Conservation (phyloP, 2,329 filamentous ascomycete species). For the Paracamarosporium sp. region DNA sequence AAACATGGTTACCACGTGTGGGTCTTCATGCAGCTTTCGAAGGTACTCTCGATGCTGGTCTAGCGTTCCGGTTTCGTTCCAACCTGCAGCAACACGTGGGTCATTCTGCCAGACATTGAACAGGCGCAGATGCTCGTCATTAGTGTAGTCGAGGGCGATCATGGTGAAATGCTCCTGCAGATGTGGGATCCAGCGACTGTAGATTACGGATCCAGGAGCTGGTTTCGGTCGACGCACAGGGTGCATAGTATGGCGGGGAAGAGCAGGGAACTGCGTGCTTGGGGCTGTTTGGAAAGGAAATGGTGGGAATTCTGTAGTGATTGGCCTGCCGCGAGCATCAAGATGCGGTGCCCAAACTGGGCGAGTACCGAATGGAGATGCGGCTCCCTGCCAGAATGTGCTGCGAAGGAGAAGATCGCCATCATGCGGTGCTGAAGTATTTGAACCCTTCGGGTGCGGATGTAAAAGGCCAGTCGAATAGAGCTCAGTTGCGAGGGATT, state of each 20-base stretch:
- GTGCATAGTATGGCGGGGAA: slow-evolving; percentile 68
- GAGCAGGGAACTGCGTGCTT: slow-evolving; percentile 55
- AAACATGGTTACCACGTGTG: slow-evolving; percentile 73
- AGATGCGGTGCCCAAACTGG: slow-evolving; percentile 48
- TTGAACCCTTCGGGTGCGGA: slow-evolving; percentile 48
- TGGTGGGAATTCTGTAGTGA: slow-evolving; percentile 49
- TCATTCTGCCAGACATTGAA: slow-evolving; percentile 88
- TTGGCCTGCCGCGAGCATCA: slow-evolving; percentile 43
- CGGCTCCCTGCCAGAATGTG: slow-evolving; percentile 55
- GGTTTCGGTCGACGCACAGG: slow-evolving; percentile 77
- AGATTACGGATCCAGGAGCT: slow-evolving; percentile 71
- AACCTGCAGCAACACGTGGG: slow-evolving; percentile 78
- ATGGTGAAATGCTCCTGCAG: slow-evolving; percentile 79
- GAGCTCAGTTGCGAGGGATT: slow-evolving; percentile 49
- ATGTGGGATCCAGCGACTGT: slow-evolving; percentile 80
- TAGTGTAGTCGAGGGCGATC: slow-evolving; percentile 72
- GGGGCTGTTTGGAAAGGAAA: slow-evolving; percentile 54
- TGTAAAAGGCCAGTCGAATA: slow-evolving; percentile 52
- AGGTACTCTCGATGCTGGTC: slow-evolving; percentile 78
- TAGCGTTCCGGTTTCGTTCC: slow-evolving; percentile 79
- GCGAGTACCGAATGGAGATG: slow-evolving; percentile 50
- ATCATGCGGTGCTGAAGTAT: slow-evolving; percentile 42
- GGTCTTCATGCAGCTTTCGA: slow-evolving; percentile 70
- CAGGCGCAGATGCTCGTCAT: slow-evolving; percentile 69
- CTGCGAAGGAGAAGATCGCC: slow-evolving; percentile 58